Conservation (phyloP, 805 yeast species). For the Kluyveromyces siamensis region DNA sequence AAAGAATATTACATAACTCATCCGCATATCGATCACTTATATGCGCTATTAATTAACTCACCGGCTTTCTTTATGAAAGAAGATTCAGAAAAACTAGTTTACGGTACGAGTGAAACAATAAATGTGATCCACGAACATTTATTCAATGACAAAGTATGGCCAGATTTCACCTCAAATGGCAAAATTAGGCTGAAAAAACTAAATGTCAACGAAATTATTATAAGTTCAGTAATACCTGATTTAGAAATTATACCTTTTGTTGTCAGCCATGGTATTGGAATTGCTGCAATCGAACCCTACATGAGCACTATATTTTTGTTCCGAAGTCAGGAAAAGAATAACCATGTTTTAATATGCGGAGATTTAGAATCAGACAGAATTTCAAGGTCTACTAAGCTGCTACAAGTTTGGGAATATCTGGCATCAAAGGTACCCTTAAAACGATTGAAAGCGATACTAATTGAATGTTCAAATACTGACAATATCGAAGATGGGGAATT, state of each 20-base stretch:
- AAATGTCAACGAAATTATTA: neutral
- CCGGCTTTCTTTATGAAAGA: constrained; percentile 32
- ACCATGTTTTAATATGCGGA: constrained; percentile 59
- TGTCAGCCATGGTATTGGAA: constrained; percentile 35
- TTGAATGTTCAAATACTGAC: constrained; percentile 67
- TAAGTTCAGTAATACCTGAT: constrained; percentile 15
- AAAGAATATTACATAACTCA: constrained; percentile 57
- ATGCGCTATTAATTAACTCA: constrained; percentile 61
- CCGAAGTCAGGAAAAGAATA: constrained; percentile 24
- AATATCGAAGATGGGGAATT: constrained; percentile 38
- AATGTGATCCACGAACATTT: constrained; percentile 43
- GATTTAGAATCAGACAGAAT: constrained; percentile 67
- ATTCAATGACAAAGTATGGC: constrained; percentile 79
- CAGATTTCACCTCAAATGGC: constrained; percentile 37
- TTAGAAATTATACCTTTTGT: constrained; percentile 29
- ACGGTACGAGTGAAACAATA: constrained; percentile 47
- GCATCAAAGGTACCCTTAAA: constrained; percentile 36
- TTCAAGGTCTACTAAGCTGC: constrained; percentile 30
- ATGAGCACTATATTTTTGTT: constrained; percentile 54
- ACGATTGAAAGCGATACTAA: constrained; percentile 45
- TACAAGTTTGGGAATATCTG: constrained; percentile 47
- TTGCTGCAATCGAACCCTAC: constrained; percentile 18
- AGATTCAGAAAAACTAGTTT: constrained; percentile 38
- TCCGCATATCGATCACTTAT: constrained; percentile 76
- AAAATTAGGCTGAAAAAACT: constrained; percentile 10